phyloP scores from a whole-genome alignment of 2,329 filamentous ascomycete species.

The Pseudogymnoascus sp. region DNA sequence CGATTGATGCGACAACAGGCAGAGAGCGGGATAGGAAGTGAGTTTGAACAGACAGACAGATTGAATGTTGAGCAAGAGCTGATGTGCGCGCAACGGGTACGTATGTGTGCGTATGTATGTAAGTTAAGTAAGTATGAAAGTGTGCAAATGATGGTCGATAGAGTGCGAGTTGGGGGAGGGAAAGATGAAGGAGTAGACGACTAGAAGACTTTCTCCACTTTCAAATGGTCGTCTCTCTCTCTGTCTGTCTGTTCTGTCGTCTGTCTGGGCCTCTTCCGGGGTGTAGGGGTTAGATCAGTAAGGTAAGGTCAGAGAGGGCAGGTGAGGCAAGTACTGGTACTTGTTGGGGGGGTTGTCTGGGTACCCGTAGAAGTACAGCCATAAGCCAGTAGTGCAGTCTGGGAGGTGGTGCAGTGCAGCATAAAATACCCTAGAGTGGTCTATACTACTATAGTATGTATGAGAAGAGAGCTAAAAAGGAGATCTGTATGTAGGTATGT shows the following conservation, averaged over 20 bases:
- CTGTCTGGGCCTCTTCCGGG: constrained; percentile 1
- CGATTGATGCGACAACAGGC: neutral
- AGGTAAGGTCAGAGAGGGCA: neutral
- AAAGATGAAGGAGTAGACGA: constrained; percentile 2
- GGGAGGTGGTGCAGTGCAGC: neutral
- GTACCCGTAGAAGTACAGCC: neutral
- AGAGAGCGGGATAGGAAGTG: neutral
- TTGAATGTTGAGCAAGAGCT: neutral
- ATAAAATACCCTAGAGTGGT: neutral
- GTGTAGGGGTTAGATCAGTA: constrained; percentile 5
- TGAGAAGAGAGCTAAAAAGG: neutral
- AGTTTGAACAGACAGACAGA: neutral
- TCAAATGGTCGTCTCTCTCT: neutral
- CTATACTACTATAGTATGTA: neutral
- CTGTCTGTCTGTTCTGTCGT: neutral
- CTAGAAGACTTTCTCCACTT: constrained; percentile 7
- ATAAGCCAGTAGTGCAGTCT: neutral
- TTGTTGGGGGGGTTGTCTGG: neutral
- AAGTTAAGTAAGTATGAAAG: neutral
- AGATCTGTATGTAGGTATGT: neutral
- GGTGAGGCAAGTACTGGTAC: neutral
- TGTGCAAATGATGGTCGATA: constrained; percentile 2
- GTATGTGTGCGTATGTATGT: neutral
- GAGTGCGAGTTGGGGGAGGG: neutral
- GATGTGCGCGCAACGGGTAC: neutral